Base-by-base conservation (phyloP, 2,329 filamentous ascomycete species). In the Periconia macrospinosa region DNA sequence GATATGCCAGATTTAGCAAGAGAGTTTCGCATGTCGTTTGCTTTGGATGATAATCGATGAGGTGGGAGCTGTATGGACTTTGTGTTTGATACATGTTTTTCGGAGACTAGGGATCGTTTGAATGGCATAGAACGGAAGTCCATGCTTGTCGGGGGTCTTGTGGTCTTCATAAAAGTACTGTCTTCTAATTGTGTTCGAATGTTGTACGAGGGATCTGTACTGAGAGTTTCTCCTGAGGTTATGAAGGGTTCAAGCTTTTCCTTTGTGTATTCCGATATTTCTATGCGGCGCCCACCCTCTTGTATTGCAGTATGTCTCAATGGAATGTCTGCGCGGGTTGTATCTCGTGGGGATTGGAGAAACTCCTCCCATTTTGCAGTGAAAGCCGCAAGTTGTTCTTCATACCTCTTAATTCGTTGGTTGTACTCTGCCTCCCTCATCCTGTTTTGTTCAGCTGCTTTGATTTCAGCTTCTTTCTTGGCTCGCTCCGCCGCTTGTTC, bases 241-340 rank as follows among this genome's bases (percentile, higher is more conserved):
- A 35, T 20, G 30, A 48, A 52, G 18, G 52, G 53, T 19, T 30
- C 23, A 6, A 47, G 20, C 14, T 41, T 50, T 5, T 56, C 50
- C 9, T 49, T 53, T 14, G 48, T 47, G 37, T 54, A 66, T 43
- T 66, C 63, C 11, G 52, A 51, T 13, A 66, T 61, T 27, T 66
- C 63, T 17, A 65, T 52, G 30, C 47, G 59, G 5, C 58, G 56
- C 30, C 54, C 53, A 1, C 60, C 56, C 17, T 61, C 58, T 2
- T 37, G 47, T 40, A 3, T 63, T 54, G 17, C 45, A 50, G 14
- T 59, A 63, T 9, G 56, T 55, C 9, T 59, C 11, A n/a, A 14
- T 13, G 43, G 54, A 33, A 60, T 30, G 5, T 53, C 41, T 11
- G 3, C 43, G 9, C 49, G 45, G 8, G 1, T 41, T 3, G 35